These are phyloP conservation scores for Cordyceps cicadae DNA, from an alignment of 2,329 filamentous ascomycete genomes.

Conservation along the genomic window DNA sequence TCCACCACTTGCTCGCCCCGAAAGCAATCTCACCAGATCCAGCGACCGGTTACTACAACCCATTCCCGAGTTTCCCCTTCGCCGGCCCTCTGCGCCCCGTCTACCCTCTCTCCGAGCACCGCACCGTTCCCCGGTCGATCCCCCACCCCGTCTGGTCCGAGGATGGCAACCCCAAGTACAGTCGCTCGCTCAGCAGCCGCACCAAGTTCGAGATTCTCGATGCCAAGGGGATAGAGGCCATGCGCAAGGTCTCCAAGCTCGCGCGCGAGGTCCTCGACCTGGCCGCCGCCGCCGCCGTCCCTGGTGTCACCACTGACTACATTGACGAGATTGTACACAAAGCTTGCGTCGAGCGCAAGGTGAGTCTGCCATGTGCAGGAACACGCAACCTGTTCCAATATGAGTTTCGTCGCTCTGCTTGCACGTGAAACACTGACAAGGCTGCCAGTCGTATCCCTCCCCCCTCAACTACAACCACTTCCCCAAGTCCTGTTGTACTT, in stretches of 20 bases:
- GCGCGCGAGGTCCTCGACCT: slow-evolving; percentile 90
- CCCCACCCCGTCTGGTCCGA: slow-evolving; percentile 78
- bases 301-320: slow-evolving; percentile 92
- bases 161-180: slow-evolving; percentile 65
- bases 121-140: slow-evolving; percentile 72
- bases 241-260: slow-evolving; percentile 85
- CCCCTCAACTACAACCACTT: slow-evolving; percentile 94
- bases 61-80: slow-evolving; percentile 80
- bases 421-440: neutral
- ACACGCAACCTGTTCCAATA: neutral
- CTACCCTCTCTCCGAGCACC: slow-evolving; percentile 69
- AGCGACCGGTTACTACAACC: slow-evolving; percentile 85
- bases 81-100: slow-evolving; percentile 77
- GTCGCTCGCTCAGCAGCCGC: slow-evolving; percentile 53
- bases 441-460: slow-evolving; percentile 75
- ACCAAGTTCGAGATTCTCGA: slow-evolving; percentile 80
- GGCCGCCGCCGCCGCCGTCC: slow-evolving; percentile 71
- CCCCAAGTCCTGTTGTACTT: slow-evolving; percentile 96
- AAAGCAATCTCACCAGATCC: slow-evolving; percentile 84
- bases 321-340: slow-evolving; percentile 94
- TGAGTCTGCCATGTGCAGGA: slow-evolving; percentile 36
- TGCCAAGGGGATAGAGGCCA: slow-evolving; percentile 71
- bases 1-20: slow-evolving; percentile 66
- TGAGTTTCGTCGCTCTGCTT: neutral
- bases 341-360: slow-evolving; percentile 84